A percentile compares a stretch with the other conserved stretches of the same genome.
phyloP scores from a whole-genome alignment of 1,284 basidiomycete species.

The Macrocystidia cucumis region DNA sequence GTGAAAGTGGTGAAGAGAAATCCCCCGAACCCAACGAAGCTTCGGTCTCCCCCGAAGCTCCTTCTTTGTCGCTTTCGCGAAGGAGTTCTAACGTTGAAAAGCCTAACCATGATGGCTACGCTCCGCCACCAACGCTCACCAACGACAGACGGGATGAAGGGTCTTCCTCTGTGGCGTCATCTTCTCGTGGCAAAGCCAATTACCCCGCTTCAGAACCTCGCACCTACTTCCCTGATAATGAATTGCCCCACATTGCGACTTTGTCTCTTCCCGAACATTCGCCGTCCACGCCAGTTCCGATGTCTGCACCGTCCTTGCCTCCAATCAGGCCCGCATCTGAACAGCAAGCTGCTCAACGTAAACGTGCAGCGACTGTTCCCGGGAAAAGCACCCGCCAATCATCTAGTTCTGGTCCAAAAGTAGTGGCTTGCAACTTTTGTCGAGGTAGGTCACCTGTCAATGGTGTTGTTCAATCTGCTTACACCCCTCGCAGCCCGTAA shows the following conservation, averaged over 20 bases:
- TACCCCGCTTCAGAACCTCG: slow-evolving; percentile 23
- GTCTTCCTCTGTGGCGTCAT: slow-evolving; percentile 21
- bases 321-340: slow-evolving; percentile 56
- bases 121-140: slow-evolving; percentile 30
- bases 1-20: slow-evolving; percentile 52
- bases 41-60: slow-evolving; percentile 57
- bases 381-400: slow-evolving; percentile 49
- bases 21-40: slow-evolving; percentile 50
- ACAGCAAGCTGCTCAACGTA: slow-evolving; percentile 50
- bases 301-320: slow-evolving; percentile 53
- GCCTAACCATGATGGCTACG: slow-evolving; percentile 27
- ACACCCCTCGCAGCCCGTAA: slow-evolving; percentile 53
- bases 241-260: slow-evolving; percentile 65
- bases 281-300: slow-evolving; percentile 41
- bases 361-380: slow-evolving; percentile 61
- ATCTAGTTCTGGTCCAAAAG: slow-evolving; percentile 69
- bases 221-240: slow-evolving; percentile 45
- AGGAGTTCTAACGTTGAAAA: slow-evolving; percentile 55
- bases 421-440: slow-evolving; percentile 79
- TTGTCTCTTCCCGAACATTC: slow-evolving; percentile 48
- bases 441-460: slow-evolving; percentile 42
- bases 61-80: slow-evolving; percentile 48
- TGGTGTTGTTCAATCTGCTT: slow-evolving; percentile 7
- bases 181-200: slow-evolving; percentile 21
- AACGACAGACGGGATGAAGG: slow-evolving; percentile 27